phyloP scores from a whole-genome alignment of 169 alveolate species.

The Eimeria maxima region DNA sequence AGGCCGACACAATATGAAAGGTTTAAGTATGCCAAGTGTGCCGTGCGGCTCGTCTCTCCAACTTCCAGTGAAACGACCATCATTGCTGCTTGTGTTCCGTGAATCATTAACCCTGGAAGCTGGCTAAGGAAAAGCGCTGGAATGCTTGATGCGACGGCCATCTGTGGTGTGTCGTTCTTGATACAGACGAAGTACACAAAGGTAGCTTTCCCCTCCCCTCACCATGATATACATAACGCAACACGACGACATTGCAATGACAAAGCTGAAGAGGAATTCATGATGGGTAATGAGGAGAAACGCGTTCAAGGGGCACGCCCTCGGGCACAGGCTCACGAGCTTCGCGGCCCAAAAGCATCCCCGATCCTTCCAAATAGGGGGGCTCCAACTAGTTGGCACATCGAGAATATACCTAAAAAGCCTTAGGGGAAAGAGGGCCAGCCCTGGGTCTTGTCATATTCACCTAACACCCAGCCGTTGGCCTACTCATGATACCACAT shows the following conservation, averaged over 20 bases:
- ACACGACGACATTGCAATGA: constrained; percentile 78
- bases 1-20: constrained; percentile 78
- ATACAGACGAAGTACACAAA: neutral
- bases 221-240: constrained; percentile 75
- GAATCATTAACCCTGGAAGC: constrained; percentile 74
- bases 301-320: neutral
- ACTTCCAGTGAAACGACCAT: constrained; percentile 74
- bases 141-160: constrained; percentile 77
- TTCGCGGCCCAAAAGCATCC: constrained; percentile 76
- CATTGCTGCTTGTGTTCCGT: constrained; percentile 80
- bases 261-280: constrained; percentile 9
- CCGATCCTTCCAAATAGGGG: constrained; percentile 77
- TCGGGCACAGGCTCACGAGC: constrained; percentile 56
- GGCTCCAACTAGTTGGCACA: constrained; percentile 78
- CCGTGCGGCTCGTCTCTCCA: constrained; percentile 51
- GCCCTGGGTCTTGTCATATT: neutral
- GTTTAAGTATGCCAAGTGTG: constrained; percentile 74
- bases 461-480: constrained; percentile 79
- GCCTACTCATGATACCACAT: constrained; percentile 16
- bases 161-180: neutral
- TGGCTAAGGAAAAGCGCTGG: constrained; percentile 74
- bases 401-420: constrained; percentile 50
- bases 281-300: neutral
- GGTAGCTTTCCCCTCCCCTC: neutral
- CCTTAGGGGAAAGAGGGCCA: neutral